Evolutionary conservation across 257 asterid species (phyloP).

Genomic region (Lavandula angustifolia): DNA sequence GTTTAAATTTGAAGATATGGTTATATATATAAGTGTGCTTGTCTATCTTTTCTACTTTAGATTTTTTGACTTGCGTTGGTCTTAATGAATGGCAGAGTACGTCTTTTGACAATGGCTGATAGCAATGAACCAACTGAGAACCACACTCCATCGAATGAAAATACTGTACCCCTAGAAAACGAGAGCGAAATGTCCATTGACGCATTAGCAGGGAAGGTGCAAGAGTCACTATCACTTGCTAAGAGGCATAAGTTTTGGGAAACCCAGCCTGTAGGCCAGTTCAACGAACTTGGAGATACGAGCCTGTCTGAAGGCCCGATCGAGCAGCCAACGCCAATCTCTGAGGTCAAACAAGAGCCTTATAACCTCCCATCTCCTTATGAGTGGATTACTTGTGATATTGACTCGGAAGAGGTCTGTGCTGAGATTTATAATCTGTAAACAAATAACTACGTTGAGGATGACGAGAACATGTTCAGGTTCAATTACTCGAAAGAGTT

Average conservation of each 20-base stretch:
- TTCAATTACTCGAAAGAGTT: slow-evolving; percentile 81
- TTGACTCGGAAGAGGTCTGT: slow-evolving; percentile 74
- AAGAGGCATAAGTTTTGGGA: slow-evolving; percentile 87
- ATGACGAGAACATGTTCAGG: slow-evolving; percentile 74
- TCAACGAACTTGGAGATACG: slow-evolving; percentile 66
- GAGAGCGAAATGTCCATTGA: slow-evolving; percentile 51
- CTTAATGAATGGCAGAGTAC: slow-evolving; percentile 31
- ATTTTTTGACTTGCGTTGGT: slow-evolving; percentile 17
- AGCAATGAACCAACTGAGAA: slow-evolving; percentile 29
- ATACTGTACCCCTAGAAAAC: slow-evolving; percentile 34
- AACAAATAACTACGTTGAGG: slow-evolving; percentile 39
- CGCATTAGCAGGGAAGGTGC: slow-evolving; percentile 57
- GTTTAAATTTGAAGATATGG: neutral
- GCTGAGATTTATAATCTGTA: slow-evolving; percentile 58
- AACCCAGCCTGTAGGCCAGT: slow-evolving; percentile 87
- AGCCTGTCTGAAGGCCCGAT: slow-evolving; percentile 79
- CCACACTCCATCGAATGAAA: slow-evolving; percentile 15
- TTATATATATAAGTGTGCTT: neutral
- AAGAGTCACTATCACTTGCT: slow-evolving; percentile 64
- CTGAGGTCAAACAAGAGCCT: slow-evolving; percentile 82
- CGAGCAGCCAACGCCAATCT: slow-evolving; percentile 62
- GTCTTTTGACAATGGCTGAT: slow-evolving; percentile 46
- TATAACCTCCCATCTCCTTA: slow-evolving; percentile 74
- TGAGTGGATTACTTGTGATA: slow-evolving; percentile 81
- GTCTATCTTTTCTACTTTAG: slow-evolving; percentile 1